Evolutionary conservation across 78 protist genomes (phyloP), one percentile per base, ranked within the genome.

Genomic region (Anaeramoeba ignava): DNA sequence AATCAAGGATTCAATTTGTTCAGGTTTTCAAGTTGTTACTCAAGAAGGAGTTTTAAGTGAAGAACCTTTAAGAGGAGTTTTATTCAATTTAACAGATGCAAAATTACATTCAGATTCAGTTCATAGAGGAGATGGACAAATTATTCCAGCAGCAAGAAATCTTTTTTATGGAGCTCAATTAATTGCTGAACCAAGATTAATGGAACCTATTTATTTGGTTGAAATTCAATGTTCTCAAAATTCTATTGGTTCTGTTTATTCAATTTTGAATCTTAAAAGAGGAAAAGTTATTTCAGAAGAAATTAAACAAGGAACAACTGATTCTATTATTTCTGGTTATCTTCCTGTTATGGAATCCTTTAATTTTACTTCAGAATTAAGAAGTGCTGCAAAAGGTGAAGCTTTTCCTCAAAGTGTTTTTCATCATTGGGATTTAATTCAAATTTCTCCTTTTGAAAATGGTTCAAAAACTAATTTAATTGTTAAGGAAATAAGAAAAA

Each of bases 331-430:
- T n/a, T n/a, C n/a, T n/a, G n/a, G n/a, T 33, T 82, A 93, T 89
- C 82, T 98, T 80, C 99, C 99, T 42, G 99, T 98, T 87, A 78
- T 84, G 41, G 99, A 97, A 90, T 97, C 99, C 27, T 97, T 97
- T 96, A 98, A 99, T 41, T 93, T 98, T n/a, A 81, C 41, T 0
- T 92, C 96, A 79, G 98, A 93, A 84, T 93, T 98, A 23, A 94
- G 99, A 78, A 80, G 96, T 27, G 81, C 89, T 90, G 97, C 99
- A 42, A 91, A 93, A 27, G 99, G 99, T 85, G 94, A 96, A 91
- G 99, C 99, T 78, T 98, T 96, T 98, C 99, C 98, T 40, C 99
- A 98, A 91, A 85, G 93, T 67, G 94, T 94, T 39, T 96, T 98
- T 88, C 95, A 94, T 88, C 99, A 96, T 94, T 97, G 98, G 97